Percentiles rank a stretch among this genome's conserved stretches.
phyloP scores from a whole-genome alignment of 1,284 basidiomycete genomes.

The Schizophyllum commune region DNA sequence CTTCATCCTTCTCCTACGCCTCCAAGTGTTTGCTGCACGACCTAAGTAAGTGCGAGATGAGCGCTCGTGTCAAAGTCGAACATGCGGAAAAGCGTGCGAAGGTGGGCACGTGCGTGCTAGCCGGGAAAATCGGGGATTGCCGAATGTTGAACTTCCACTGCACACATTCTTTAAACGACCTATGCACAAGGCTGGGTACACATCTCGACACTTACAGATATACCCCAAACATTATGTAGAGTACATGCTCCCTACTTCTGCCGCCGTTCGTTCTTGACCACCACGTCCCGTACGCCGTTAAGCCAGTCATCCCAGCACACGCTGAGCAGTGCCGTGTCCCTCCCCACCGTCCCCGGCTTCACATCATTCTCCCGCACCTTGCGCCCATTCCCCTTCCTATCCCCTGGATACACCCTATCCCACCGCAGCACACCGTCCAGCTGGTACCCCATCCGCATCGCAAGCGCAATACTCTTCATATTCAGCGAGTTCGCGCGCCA shows the following conservation, averaged over 20 bases:
- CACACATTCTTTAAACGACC: no score
- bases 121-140: no score
- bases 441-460: slow-evolving; percentile 54
- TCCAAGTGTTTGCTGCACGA: no score
- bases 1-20: not conserved
- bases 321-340: not conserved
- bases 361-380: not conserved
- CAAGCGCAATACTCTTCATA: slow-evolving; percentile 38
- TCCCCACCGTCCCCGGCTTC: not conserved
- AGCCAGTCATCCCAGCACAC: not conserved
- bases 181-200: no score
- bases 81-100: no score
- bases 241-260: no score
- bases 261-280: not conserved
- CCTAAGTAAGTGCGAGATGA: no score
- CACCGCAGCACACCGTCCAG: slow-evolving; percentile 49
- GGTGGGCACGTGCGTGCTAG: no score
- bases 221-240: no score
- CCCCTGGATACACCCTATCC: slow-evolving; percentile 33
- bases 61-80: no score
- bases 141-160: no score
- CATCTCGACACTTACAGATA: no score
- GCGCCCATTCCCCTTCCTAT: slow-evolving; percentile 24
- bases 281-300: not conserved
- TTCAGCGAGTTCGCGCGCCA: slow-evolving; percentile 55